A percentile compares a stretch with the other conserved stretches of the same genome.
Evolutionary conservation across 2,329 filamentous ascomycete species (phyloP).

Genomic region (Polychaeton citri): DNA sequence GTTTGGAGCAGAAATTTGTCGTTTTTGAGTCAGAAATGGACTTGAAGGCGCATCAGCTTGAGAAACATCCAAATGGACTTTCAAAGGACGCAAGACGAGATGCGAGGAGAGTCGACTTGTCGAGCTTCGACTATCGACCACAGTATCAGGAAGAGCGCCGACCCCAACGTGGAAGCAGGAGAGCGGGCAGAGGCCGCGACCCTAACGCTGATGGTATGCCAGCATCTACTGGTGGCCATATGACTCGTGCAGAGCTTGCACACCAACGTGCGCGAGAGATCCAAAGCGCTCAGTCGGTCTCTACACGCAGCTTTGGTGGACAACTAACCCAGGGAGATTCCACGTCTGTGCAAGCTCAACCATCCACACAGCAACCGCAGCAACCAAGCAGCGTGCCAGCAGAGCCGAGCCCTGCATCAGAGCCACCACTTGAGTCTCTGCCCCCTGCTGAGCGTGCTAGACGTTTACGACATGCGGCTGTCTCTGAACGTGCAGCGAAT

Average conservation of each 20-base stretch:
- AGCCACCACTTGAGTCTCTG: slow-evolving; percentile 28
- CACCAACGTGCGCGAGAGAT: slow-evolving; percentile 88
- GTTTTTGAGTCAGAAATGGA: slow-evolving; percentile 94
- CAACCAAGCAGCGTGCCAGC: slow-evolving; percentile 25
- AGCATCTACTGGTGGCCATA: slow-evolving; percentile 60
- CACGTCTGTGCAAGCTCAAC: slow-evolving; percentile 3
- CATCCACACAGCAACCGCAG: slow-evolving; percentile 16
- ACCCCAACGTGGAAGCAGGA: slow-evolving; percentile 33
- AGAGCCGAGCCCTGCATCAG: slow-evolving; percentile 19
- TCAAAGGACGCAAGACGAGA: slow-evolving; percentile 77
- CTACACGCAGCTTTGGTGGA: slow-evolving; percentile 71
- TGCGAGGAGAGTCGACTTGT: slow-evolving; percentile 73
- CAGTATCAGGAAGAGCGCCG: slow-evolving; percentile 50
- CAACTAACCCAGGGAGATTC: slow-evolving; percentile 44
- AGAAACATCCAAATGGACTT: slow-evolving; percentile 63
- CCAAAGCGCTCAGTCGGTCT: slow-evolving; percentile 70
- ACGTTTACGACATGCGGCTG: slow-evolving; percentile 64
- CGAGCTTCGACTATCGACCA: slow-evolving; percentile 65
- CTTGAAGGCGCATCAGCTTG: slow-evolving; percentile 81
- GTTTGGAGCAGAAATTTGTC: slow-evolving; percentile 92
- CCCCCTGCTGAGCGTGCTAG: slow-evolving; percentile 71
- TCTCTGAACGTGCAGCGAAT: slow-evolving; percentile 71
- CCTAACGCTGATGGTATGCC: slow-evolving; percentile 74
- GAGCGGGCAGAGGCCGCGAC: slow-evolving; percentile 58
- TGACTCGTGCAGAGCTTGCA: slow-evolving; percentile 76